Base-by-base conservation (phyloP, 371 early-diverging fungal genomes). In the Sanchytrium tribonematis region DNA sequence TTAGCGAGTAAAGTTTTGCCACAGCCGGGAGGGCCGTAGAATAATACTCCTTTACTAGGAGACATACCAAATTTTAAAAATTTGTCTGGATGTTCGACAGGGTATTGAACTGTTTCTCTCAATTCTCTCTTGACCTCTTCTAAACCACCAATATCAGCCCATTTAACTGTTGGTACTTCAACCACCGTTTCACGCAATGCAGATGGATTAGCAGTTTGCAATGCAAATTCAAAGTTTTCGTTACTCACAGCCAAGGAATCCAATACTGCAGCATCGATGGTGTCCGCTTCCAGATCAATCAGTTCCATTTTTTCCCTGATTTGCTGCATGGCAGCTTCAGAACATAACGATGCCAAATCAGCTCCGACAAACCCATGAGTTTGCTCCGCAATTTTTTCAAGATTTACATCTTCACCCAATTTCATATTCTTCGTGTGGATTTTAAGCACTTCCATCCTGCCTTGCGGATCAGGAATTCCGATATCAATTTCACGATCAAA, bases 11-110 rank as follows among this genome's bases (percentile, higher is more conserved):
- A 80, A 16, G 99, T 99, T 80, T 99, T 99, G 83, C 99, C 99
- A 78, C 98, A 97, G 70, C 99, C 99, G 68, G 99, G 99, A 66
- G 99, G 99, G 69, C 99, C 99, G 77, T 98, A 99, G 85, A 99
- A 97, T 75, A 99, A 78, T 29, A 99, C 98, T 80, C 99, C 99
- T 80, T 95, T 95, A 68, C 93, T 91, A 1, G 99, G 99, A 71
- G 86, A 85, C 96, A 99, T 97, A 75, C 99, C 99, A 77, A 98
- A 98, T 85, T 99, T 97, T 77, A 97, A 81, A 88, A 97, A 99
- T 82, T 96, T 97, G 70, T 99, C 99, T 70, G 99, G 97, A 78
- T 98, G 98, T 78, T 97, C 95, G 71, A 99, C 94, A 30, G 99
- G 99, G 78, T 98, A 98, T 82, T 97, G 97, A 12, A 99, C 98